Evolutionary conservation across 495 filamentous ascomycete genomes (phyloP).

Genomic region (Penicillium goetzii): DNA sequence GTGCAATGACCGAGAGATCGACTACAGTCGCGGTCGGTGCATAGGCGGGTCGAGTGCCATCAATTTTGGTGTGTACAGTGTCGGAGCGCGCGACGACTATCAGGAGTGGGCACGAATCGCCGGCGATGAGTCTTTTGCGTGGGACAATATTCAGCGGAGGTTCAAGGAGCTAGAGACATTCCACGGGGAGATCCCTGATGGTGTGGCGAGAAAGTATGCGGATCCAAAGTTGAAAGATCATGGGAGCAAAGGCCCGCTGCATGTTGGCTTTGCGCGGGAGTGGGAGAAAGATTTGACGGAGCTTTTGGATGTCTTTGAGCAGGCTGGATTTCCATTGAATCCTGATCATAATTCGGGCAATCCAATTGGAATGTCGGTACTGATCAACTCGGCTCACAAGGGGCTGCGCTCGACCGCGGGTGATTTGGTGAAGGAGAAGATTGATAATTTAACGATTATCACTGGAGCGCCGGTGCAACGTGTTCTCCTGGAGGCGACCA

Average conservation of each 20-base stretch:
- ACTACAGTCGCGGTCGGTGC: conserved; percentile 59
- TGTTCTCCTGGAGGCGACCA: conserved; percentile 54
- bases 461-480: conserved; percentile 50
- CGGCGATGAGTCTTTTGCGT: conserved; percentile 47
- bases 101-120: conserved; percentile 51
- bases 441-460: conserved; percentile 52
- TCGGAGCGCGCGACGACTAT: conserved; percentile 60
- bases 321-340: conserved; percentile 50
- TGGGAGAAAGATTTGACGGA: conserved; percentile 52
- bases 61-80: conserved; percentile 61
- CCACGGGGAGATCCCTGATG: conserved; percentile 45
- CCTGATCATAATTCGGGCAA: conserved; percentile 59
- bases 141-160: conserved; percentile 44
- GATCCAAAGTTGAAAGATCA: conserved; percentile 40
- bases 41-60: conserved; percentile 62
- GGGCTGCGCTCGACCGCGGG: conserved; percentile 53
- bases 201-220: conserved; percentile 38
- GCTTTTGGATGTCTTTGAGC: conserved; percentile 41
- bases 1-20: conserved; percentile 49
- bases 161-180: conserved; percentile 56
- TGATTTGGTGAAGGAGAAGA: conserved; percentile 45
- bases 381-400: conserved; percentile 47
- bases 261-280: conserved; percentile 45
- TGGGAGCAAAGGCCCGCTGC: conserved; percentile 50
- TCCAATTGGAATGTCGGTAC: conserved; percentile 55